A percentile compares a stretch with the other conserved stretches of the same genome.
These are phyloP conservation scores for Mycena rebaudengoi DNA, from an alignment of 768 basidiomycete species.

Conservation along the genomic window DNA sequence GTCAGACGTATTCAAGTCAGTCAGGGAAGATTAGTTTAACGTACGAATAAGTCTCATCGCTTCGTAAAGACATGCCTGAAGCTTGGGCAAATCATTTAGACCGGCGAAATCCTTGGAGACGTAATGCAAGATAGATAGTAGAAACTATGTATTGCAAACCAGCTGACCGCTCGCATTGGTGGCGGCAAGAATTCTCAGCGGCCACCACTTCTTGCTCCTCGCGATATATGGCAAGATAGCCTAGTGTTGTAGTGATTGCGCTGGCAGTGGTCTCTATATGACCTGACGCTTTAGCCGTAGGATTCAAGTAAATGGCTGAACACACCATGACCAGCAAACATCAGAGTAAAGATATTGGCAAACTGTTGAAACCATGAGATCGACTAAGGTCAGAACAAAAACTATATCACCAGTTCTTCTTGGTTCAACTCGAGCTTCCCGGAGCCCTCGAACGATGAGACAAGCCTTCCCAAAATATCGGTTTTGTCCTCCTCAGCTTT, in stretches of 20 bases:
- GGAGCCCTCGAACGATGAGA: conserved; percentile 2
- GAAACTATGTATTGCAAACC: neutral
- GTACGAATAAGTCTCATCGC: conserved; percentile 30
- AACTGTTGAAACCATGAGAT: neutral
- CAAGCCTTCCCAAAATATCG: conserved; percentile 15
- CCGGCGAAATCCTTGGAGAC: neutral
- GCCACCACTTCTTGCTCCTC: conserved; percentile 40
- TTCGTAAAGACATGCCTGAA: conserved; percentile 22
- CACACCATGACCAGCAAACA: conserved; percentile 28
- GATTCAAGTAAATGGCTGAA: neutral
- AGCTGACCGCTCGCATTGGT: neutral
- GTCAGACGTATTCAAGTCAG: neutral
- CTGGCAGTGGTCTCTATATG: conserved; percentile 40
- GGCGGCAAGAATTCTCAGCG: conserved; percentile 27
- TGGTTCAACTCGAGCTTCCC: conserved; percentile 11
- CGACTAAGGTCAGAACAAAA: neutral
- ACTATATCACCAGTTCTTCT: conserved; percentile 11
- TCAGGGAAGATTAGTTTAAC: neutral
- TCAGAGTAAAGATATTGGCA: conserved; percentile 20
- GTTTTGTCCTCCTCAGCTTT: neutral
- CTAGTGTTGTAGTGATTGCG: conserved; percentile 39
- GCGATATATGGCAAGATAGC: conserved; percentile 38
- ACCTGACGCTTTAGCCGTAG: neutral
- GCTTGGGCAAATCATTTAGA: conserved; percentile 2
- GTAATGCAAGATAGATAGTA: neutral